These are phyloP conservation scores for Neurospora sp. DNA, from an alignment of 495 filamentous ascomycete species.

Conservation along the genomic window DNA sequence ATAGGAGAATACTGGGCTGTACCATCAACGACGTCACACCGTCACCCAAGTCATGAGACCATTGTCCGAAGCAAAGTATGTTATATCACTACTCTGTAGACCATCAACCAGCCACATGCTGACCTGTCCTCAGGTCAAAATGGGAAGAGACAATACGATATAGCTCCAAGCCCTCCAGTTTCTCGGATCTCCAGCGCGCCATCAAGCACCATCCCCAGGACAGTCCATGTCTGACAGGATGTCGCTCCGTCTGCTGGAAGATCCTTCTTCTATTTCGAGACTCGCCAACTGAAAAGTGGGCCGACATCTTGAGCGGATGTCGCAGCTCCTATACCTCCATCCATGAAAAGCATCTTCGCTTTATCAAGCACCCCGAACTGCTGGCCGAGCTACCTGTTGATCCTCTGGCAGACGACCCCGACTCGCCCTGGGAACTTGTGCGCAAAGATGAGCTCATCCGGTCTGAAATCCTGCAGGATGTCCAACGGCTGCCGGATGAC, in stretches of 20 bases:
- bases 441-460: slow-evolving; percentile 76
- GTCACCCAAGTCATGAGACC: slow-evolving; percentile 41
- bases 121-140: slow-evolving; percentile 30
- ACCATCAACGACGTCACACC: background rate
- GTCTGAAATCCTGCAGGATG: slow-evolving; percentile 90
- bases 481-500: slow-evolving; percentile 87
- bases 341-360: slow-evolving; percentile 62
- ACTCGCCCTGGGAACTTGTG: slow-evolving; percentile 81
- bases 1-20: background rate
- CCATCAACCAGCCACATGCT: slow-evolving; percentile 2
- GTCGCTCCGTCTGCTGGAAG: slow-evolving; percentile 93
- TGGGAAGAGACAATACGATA: slow-evolving; percentile 58
- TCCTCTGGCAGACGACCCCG: slow-evolving; percentile 75
- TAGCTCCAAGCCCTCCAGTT: slow-evolving; percentile 30
- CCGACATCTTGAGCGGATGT: slow-evolving; percentile 51
- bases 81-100: slow-evolving; percentile 1
- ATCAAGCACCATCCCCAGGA: slow-evolving; percentile 46
- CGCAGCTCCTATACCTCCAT: slow-evolving; percentile 64
- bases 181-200: slow-evolving; percentile 55
- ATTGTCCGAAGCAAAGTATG: slow-evolving; percentile 52
- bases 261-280: slow-evolving; percentile 72
- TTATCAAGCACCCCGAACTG: slow-evolving; percentile 73
- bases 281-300: slow-evolving; percentile 59
- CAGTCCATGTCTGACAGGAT: slow-evolving; percentile 57
- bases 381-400: slow-evolving; percentile 59